Evolutionary conservation across 140 eudicot species (phyloP).

Genomic region (Stevia rebaudiana): DNA sequence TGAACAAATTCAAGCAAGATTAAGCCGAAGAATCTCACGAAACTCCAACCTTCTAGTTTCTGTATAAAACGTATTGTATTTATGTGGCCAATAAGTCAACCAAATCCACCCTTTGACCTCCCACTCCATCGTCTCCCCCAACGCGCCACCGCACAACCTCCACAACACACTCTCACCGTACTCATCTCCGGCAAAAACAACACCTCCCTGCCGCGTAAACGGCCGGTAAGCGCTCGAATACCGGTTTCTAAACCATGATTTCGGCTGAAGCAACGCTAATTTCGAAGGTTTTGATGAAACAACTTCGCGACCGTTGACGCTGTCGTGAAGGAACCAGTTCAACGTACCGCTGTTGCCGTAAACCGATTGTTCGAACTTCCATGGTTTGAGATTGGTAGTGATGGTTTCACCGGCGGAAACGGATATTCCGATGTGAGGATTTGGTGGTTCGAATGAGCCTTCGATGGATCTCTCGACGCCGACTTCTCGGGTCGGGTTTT

Average conservation of each 20-base stretch:
- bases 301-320: constrained; percentile 65
- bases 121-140: constrained; percentile 69
- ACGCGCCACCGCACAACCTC: constrained; percentile 54
- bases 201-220: constrained; percentile 82
- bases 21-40: constrained; percentile 51
- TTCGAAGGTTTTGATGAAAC: constrained; percentile 70
- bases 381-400: constrained; percentile 65
- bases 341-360: constrained; percentile 51
- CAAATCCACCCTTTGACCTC: constrained; percentile 69
- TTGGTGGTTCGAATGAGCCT: constrained; percentile 68
- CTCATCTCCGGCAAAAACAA: constrained; percentile 78
- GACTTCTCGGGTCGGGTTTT: constrained; percentile 60
- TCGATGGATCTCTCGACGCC: constrained; percentile 60
- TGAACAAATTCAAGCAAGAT: constrained; percentile 32
- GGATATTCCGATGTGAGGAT: constrained; percentile 39
- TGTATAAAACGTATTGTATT: constrained; percentile 51
- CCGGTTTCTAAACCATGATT: constrained; percentile 76
- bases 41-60: constrained; percentile 85
- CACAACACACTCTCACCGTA: constrained; percentile 81
- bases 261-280: constrained; percentile 51
- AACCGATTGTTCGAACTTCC: constrained; percentile 91
- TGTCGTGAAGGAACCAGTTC: constrained; percentile 84
- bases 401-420: constrained; percentile 62
- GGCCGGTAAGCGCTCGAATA: constrained; percentile 68
- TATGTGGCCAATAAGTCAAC: constrained; percentile 80